Percentiles rank a stretch among this genome's conserved stretches.
Conservation (phyloP, 768 basidiomycete species). For the Boletus vermiculosoides region DNA sequence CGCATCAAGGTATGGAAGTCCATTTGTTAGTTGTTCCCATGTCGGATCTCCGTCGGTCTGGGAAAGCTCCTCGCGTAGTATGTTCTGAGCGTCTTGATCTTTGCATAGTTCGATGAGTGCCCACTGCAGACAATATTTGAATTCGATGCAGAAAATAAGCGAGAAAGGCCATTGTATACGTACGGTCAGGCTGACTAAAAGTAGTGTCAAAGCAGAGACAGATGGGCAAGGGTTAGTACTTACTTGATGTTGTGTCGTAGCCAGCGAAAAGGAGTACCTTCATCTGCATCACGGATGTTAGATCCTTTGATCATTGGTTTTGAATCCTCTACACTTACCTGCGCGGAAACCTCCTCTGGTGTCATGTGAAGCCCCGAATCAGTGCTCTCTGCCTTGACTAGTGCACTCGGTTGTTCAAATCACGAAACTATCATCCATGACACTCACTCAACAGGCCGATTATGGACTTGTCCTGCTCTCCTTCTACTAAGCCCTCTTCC, state of each 20-base stretch:
- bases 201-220: not conserved
- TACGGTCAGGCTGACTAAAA: conserved; percentile 28
- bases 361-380: conserved; percentile 34
- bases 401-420: not conserved
- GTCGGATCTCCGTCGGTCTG: conserved; percentile 45
- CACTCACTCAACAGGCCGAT: conserved; percentile 39
- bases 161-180: not conserved
- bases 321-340: conserved; percentile 14
- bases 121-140: conserved; percentile 34
- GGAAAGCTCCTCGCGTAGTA: conserved; percentile 51
- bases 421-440: not conserved
- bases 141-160: not conserved
- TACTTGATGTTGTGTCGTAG: conserved; percentile 44
- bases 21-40: conserved; percentile 50
- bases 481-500: conserved; percentile 25
- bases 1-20: conserved; percentile 55
- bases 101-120: conserved; percentile 53
- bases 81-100: conserved; percentile 43
- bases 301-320: not conserved
- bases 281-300: conserved; percentile 21
- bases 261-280: conserved; percentile 40
- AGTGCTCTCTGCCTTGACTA: conserved; percentile 40
- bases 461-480: conserved; percentile 36
- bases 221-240: not conserved
- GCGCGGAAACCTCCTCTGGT: conserved; percentile 41